Base-by-base conservation (phyloP, 192 early-diverging fungal genomes). In the Entomortierella lignicola region DNA sequence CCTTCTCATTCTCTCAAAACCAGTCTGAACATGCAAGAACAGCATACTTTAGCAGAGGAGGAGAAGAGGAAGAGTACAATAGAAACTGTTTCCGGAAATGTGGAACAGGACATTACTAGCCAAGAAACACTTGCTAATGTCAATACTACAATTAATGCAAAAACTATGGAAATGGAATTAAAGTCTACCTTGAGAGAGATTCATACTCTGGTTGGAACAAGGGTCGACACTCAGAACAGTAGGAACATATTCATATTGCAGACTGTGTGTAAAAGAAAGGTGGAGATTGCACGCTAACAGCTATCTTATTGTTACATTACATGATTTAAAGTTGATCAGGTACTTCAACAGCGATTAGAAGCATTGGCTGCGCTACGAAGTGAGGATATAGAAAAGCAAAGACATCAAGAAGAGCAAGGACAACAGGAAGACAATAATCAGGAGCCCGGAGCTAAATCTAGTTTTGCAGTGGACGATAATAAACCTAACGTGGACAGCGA, bases 161-260 rank as follows among this genome's bases (percentile, higher is more conserved):
- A 63, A 8, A n/a, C n/a, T 2, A 31, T 63, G 47, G 66, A 77
- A 21, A 25, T 25, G 5, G n/a, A 55, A 1, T 29, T 77, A 34
- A 69, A 77, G 50, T 15, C 44, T 12, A 56, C 54, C 15, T 26
- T 79, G 41, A 15, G 62, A 17, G 60, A 50, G 67, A 65, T 79
- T 27, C 44, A 66, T 47, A 51, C 63, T 6, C 57, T 79, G n/a
- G 75, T 79, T 2, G 68, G 68, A 8, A 62, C 50, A 25, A 47
- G 60, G 8, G 67, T 79, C 41, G 75, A 79, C 50, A 52, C 66
- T 1, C 34, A 70, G 52, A 70, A 70, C 34, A 29, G 75, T 79
- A 79, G 31, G 75, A 0, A 23, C 10, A 8, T 2, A 12, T 48
- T 8, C 1, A 15, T 3, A 11, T 47, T 20, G 5, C 10, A 37